Percentiles rank a stretch among this genome's conserved stretches.
Evolutionary conservation across 208 protist genomes (phyloP).

Genomic region (Leishmania gerbilli): DNA sequence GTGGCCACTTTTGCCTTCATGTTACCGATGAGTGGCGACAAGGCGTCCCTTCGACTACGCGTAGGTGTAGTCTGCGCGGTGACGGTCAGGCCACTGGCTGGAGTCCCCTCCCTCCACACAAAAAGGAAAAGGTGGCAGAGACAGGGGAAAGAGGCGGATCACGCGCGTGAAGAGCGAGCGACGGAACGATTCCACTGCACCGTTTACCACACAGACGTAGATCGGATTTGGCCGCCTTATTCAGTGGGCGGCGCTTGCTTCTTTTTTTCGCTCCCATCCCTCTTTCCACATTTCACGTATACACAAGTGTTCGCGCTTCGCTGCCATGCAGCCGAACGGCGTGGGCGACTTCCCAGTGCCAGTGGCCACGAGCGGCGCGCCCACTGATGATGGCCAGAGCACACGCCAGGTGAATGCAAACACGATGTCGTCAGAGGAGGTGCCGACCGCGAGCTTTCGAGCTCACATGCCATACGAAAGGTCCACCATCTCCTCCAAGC

Average conservation of each 20-base stretch:
- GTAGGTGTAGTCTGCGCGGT: not conserved
- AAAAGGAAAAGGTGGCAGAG: not conserved
- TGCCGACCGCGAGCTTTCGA: conserved; percentile 17
- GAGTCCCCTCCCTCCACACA: not conserved
- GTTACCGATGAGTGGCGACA: not conserved
- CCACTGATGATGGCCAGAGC: conserved; percentile 25
- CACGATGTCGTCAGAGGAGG: not conserved
- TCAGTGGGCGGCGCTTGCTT: not conserved
- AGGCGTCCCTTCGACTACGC: not conserved
- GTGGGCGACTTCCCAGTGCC: not conserved
- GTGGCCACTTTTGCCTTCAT: not conserved
- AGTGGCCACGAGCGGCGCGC: not conserved
- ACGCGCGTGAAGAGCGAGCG: not conserved
- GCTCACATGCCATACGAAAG: not conserved
- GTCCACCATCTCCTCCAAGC: conserved; percentile 18
- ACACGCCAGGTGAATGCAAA: not conserved
- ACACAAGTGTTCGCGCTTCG: not conserved
- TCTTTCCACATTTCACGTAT: not conserved
- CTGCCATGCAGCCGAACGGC: conserved; percentile 14
- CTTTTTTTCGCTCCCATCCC: not conserved
- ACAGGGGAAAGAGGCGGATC: not conserved
- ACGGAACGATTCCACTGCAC: not conserved
- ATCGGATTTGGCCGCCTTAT: not conserved
- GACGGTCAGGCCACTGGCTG: not conserved
- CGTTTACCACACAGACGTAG: not conserved